Percentiles rank a stretch among this genome's conserved stretches.
These are phyloP conservation scores for Salinomyces thailandicus DNA, from an alignment of 2,329 filamentous ascomycete species.

Conservation along the genomic window DNA sequence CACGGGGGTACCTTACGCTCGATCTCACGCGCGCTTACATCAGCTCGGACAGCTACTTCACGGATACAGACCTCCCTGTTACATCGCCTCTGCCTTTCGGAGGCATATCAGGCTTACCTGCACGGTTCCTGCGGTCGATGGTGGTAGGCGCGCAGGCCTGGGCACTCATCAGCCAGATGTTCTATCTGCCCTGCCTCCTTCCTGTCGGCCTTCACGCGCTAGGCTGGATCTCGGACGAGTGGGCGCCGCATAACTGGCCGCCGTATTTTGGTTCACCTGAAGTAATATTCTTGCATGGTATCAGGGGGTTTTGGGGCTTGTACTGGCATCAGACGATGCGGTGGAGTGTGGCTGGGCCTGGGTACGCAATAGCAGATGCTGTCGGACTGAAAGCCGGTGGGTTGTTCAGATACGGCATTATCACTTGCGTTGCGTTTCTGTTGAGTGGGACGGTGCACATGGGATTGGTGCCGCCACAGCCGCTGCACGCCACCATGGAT, in stretches of 20 bases:
- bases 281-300: conserved; percentile 12
- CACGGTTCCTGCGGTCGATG: conserved; percentile 13
- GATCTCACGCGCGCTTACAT: conserved; percentile 18
- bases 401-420: conserved; percentile 13
- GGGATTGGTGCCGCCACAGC: conserved; percentile 22
- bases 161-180: conserved; percentile 17
- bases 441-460: conserved; percentile 22
- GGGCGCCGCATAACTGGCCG: conserved; percentile 21
- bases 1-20: conserved; percentile 16
- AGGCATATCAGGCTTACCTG: conserved; percentile 4
- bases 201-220: conserved; percentile 15
- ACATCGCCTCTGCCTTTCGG: conserved; percentile 10
- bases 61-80: conserved; percentile 8
- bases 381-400: conserved; percentile 9
- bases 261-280: conserved; percentile 20
- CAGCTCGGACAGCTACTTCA: conserved; percentile 19
- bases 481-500: conserved; percentile 8
- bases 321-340: conserved; percentile 27
- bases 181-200: conserved; percentile 15
- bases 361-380: conserved; percentile 14
- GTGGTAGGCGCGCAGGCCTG: conserved; percentile 19
- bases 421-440: conserved; percentile 17
- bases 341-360: conserved; percentile 15
- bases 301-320: conserved; percentile 22
- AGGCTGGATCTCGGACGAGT: conserved; percentile 10